Evolutionary conservation across 345 rosid genomes (phyloP).

Genomic region (Rhodamnia argentea): DNA sequence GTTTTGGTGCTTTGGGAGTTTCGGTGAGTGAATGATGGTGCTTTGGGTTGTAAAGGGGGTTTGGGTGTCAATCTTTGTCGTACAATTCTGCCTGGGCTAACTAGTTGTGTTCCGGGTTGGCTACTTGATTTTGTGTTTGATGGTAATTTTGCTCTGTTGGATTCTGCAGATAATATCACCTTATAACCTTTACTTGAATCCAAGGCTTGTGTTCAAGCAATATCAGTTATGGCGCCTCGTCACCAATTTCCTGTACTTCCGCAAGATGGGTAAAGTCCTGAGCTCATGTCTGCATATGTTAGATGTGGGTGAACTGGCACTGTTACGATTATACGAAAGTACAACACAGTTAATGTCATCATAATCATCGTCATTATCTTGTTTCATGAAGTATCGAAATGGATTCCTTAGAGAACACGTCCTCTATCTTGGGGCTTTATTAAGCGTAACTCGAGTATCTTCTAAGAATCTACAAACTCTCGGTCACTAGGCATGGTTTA

Average conservation of each 20-base stretch:
- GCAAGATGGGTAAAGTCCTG: constrained; percentile 65
- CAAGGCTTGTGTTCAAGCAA: constrained; percentile 72
- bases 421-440: not conserved
- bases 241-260: constrained; percentile 92
- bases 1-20: not conserved
- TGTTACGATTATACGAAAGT: not conserved
- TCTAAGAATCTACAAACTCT: not conserved
- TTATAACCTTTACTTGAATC: constrained; percentile 71
- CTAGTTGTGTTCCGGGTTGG: not conserved
- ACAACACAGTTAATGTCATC: not conserved
- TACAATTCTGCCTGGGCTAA: not conserved
- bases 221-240: constrained; percentile 97
- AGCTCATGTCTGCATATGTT: not conserved
- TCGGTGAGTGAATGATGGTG: not conserved
- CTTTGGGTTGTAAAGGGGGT: not conserved
- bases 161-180: constrained; percentile 83
- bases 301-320: not conserved
- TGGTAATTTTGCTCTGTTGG: not conserved
- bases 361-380: not conserved
- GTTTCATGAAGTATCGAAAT: not conserved
- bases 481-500: not conserved
- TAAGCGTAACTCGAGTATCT: not conserved
- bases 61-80: not conserved
- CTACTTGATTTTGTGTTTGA: not conserved
- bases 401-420: not conserved